Base-by-base conservation (phyloP, 2,329 filamentous ascomycete species). In the Nothomitra cinnamomea region DNA sequence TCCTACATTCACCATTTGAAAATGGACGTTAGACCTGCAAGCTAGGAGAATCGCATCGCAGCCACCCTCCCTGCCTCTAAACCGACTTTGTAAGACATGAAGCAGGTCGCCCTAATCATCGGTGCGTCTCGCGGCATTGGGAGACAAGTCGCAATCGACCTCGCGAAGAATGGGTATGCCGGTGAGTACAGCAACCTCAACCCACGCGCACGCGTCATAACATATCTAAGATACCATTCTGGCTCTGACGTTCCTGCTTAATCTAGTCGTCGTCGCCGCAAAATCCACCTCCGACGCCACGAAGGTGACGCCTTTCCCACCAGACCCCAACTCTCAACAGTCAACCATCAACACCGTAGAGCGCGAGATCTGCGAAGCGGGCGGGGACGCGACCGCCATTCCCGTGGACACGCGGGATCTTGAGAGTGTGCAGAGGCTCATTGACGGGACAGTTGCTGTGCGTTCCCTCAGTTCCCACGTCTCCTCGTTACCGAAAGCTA, bases 291-390 rank as follows among this genome's bases (percentile, higher is more conserved):
- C 80, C 48, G 75, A 86, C 60, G 76, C 81, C 2, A 69, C 67
- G 38, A 70, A 69, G 52, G 67, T 71, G 17, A 61, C 62, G 0
- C 76, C 82, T 0, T 87, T 86, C 62, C 83, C 85, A 1, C 85
- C 86, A 1, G 74, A 87, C 61, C 85, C 85, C 13, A 89, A 90
- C 67, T 88, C 84, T 1, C 65, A 72, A 0, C 65, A 77, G 51
- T 89, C 84, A 15, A 92, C 86, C 24, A 87, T 92, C 68, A 85
- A 74, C 65, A 92, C 87, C 1, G 87, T 92, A 40, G 78, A 75
- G 56, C 78, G 79, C 43, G 86, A 94, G 64, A 90, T 92, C 60
- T 69, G 63, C 17, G 73, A 79, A 55, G 70, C 76, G 0, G 82
- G 82, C 40, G 80, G 80, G 42, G 70, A 74, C 7, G 83, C 84